Percentiles rank a stretch among this genome's conserved stretches.
These are phyloP conservation scores for Claviceps humidiphila DNA, from an alignment of 2,329 filamentous ascomycete genomes.

Conservation along the genomic window DNA sequence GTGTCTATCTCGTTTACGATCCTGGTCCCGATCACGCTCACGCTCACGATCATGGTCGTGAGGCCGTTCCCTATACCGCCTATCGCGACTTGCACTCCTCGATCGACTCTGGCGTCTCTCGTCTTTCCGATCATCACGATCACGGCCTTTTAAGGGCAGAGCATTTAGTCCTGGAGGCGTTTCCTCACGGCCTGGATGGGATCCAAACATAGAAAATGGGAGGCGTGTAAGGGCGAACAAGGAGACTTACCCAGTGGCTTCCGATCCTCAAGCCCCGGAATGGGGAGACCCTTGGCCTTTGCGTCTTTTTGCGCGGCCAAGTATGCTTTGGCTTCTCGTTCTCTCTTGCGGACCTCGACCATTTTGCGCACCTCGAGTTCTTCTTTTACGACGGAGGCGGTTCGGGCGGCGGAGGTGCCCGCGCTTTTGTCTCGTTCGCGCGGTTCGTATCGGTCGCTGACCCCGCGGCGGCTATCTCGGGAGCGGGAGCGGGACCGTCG, in stretches of 20 bases:
- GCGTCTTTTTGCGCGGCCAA: slow-evolving; percentile 49
- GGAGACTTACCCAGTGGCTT: slow-evolving; percentile 10
- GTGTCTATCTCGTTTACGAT: slow-evolving; percentile 19
- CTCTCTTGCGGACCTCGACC: slow-evolving; percentile 47
- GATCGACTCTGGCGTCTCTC: slow-evolving; percentile 24
- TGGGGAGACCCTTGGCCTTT: slow-evolving; percentile 42
- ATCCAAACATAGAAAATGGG: too few species aligned
- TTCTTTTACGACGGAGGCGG: slow-evolving; percentile 29
- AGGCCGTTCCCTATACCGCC: slow-evolving; percentile 22
- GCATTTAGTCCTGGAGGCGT: background rate
- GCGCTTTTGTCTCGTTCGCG: slow-evolving; percentile 20
- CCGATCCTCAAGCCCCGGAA: slow-evolving; percentile 44
- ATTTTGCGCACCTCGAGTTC: slow-evolving; percentile 45
- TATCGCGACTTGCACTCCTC: slow-evolving; percentile 16
- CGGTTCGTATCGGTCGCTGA: slow-evolving; percentile 8
- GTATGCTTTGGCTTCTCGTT: slow-evolving; percentile 52
- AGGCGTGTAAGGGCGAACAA: background rate
- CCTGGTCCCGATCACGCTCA: slow-evolving; percentile 16
- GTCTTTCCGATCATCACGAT: slow-evolving; percentile 20
- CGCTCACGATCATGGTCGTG: slow-evolving; percentile 13
- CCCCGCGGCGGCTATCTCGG: slow-evolving; percentile 10
- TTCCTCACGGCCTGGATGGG: background rate
- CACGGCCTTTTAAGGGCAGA: background rate
- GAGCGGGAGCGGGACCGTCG: slow-evolving; percentile 11
- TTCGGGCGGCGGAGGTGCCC: slow-evolving; percentile 21